These are phyloP conservation scores for Venturia nashicola DNA, from an alignment of 2,329 filamentous ascomycete genomes.

Conservation along the genomic window DNA sequence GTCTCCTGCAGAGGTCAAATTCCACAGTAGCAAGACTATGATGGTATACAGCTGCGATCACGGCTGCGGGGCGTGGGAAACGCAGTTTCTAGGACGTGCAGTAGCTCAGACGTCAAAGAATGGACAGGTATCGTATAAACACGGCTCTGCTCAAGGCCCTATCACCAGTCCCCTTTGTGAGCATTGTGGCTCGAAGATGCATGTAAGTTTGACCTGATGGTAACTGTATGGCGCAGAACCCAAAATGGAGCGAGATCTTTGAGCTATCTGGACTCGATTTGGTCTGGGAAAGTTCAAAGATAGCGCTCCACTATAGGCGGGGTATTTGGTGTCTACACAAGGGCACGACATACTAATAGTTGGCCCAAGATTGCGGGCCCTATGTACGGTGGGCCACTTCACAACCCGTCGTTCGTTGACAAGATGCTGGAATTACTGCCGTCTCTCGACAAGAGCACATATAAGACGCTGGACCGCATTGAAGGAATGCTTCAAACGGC, in stretches of 20 bases:
- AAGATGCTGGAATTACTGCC: constrained; percentile 64
- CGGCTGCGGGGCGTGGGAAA: constrained; percentile 86
- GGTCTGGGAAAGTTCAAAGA: no score
- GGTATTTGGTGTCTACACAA: no score
- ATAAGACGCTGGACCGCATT: constrained; percentile 69
- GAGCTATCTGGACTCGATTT: no score
- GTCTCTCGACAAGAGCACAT: constrained; percentile 52
- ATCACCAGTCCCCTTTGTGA: constrained; percentile 54
- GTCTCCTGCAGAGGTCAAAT: constrained; percentile 78
- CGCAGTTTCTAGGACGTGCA: constrained; percentile 64
- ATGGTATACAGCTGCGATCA: constrained; percentile 79
- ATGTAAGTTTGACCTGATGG: constrained; percentile 28
- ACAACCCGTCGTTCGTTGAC: constrained; percentile 72
- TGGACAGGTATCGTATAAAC: constrained; percentile 53
- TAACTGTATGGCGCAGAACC: no score
- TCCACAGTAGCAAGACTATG: constrained; percentile 85
- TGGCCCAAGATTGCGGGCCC: constrained; percentile 54
- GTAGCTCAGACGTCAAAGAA: constrained; percentile 57
- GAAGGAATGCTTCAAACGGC: constrained; percentile 87
- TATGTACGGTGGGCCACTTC: constrained; percentile 87
- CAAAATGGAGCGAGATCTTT: neutral
- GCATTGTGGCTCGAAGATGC: constrained; percentile 78
- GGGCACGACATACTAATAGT: neutral
- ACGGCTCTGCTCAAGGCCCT: constrained; percentile 61
- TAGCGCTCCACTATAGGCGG: no score